Percentiles rank a stretch among this genome's conserved stretches.
Evolutionary conservation across 2,329 filamentous ascomycete species (phyloP).

Genomic region (Lecanicillium sp.): DNA sequence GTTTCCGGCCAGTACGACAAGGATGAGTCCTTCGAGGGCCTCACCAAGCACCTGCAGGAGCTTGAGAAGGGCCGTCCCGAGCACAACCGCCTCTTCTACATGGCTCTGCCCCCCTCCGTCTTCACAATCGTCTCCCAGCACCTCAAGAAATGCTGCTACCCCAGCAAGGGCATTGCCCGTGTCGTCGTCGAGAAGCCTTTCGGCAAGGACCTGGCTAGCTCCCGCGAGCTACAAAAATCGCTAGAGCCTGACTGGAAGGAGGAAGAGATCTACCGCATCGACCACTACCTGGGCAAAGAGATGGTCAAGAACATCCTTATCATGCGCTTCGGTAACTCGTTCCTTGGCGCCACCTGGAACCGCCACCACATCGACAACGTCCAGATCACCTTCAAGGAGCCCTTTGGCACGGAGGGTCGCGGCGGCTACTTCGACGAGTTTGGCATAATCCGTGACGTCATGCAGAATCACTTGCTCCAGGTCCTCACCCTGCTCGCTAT

Average conservation of each 20-base stretch:
- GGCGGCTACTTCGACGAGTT: slow-evolving; percentile 99
- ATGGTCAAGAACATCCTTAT: slow-evolving; percentile 99
- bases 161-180: slow-evolving; percentile 79
- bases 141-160: slow-evolving; percentile 96
- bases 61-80: slow-evolving; percentile 78
- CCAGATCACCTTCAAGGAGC: slow-evolving; percentile 99
- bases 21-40: slow-evolving; percentile 84
- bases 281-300: slow-evolving; percentile 99
- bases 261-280: slow-evolving; percentile 97
- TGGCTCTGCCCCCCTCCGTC: slow-evolving; percentile 95
- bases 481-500: slow-evolving; percentile 94
- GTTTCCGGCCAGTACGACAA: slow-evolving; percentile 96
- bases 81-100: slow-evolving; percentile 95
- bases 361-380: slow-evolving; percentile 98
- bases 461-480: slow-evolving; percentile 98
- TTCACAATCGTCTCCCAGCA: slow-evolving; percentile 98
- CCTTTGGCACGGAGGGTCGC: slow-evolving; percentile 94
- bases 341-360: slow-evolving; percentile 98
- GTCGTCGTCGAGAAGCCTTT: slow-evolving; percentile 99
- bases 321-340: slow-evolving; percentile 95
- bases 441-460: slow-evolving; percentile 97
- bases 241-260: slow-evolving; percentile 98
- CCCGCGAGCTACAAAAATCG: slow-evolving; percentile 88
- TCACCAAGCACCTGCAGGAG: slow-evolving; percentile 79
- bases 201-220: slow-evolving; percentile 92